phyloP scores from a whole-genome alignment of 805 yeast genomes.

The Wickerhamomyces pijperi region DNA sequence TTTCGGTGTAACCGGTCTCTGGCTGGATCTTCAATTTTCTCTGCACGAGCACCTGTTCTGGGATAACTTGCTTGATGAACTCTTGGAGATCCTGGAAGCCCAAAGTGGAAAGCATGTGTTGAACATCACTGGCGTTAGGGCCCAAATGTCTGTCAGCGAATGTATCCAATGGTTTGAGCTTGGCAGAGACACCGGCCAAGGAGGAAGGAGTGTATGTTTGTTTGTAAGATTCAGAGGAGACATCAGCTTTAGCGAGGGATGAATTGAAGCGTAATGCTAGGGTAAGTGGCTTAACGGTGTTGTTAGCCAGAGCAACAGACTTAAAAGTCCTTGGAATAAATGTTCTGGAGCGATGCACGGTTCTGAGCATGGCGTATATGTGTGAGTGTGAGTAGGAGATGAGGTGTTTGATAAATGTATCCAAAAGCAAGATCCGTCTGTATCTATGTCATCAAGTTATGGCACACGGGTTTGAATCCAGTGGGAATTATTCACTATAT shows the following conservation, averaged over 20 bases:
- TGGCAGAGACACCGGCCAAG: constrained; percentile 5
- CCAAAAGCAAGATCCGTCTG: too few relatives aligned
- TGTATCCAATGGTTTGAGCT: constrained; percentile 49
- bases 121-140: constrained; percentile 52
- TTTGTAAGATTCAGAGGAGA: constrained; percentile 42
- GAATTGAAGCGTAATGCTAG: not conserved
- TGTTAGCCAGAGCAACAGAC: not conserved
- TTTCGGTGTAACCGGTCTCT: constrained; percentile 64
- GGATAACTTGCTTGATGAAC: constrained; percentile 66
- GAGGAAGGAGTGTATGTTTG: constrained; percentile 33
- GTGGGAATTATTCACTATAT: too few relatives aligned
- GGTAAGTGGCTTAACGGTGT: not conserved
- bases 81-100: constrained; percentile 59
- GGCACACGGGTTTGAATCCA: too few relatives aligned
- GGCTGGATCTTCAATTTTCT: constrained; percentile 64
- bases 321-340: not conserved
- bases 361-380: not conserved
- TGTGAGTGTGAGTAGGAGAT: too few relatives aligned
- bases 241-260: constrained; percentile 29
- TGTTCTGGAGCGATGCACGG: not conserved
- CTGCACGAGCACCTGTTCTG: constrained; percentile 59
- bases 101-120: constrained; percentile 51
- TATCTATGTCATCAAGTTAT: too few relatives aligned
- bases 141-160: constrained; percentile 91
- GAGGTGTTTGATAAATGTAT: too few relatives aligned